Evolutionary conservation across 441 rosid genomes (phyloP).

Genomic region (Raphanus hybrid): DNA sequence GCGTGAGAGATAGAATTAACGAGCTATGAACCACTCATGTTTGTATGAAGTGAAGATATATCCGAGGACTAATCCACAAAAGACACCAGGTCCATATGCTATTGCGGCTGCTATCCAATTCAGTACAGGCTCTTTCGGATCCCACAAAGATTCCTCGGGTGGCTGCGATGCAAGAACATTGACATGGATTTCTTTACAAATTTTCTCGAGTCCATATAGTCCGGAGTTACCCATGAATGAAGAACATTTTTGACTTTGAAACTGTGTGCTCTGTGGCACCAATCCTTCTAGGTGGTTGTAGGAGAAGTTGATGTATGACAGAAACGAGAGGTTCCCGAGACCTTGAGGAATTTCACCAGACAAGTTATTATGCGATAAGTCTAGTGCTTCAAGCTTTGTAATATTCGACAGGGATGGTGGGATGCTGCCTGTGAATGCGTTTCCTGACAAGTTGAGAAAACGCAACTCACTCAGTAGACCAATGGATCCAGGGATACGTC

Average conservation of each 20-base stretch:
- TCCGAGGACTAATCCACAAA: conserved; percentile 14
- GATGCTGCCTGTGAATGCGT: conserved; percentile 3
- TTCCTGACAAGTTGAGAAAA: conserved; percentile 16
- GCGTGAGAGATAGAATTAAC: neutral
- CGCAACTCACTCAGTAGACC: neutral
- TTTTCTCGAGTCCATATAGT: neutral
- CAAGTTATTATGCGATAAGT: conserved; percentile 8
- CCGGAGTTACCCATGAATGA: neutral
- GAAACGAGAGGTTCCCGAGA: conserved; percentile 18
- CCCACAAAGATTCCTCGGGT: neutral
- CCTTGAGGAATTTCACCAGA: conserved; percentile 6
- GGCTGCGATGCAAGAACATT: neutral
- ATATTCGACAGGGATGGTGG: conserved; percentile 14
- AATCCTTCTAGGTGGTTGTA: neutral
- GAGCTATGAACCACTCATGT: conserved; percentile 8
- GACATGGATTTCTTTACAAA: neutral
- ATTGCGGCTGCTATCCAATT: neutral
- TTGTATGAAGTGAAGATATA: conserved; percentile 8
- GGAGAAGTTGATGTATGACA: conserved; percentile 17
- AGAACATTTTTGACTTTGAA: neutral
- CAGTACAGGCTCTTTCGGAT: neutral
- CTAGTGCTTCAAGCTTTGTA: conserved; percentile 12
- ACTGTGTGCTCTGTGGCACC: conserved; percentile 20
- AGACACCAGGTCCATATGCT: conserved; percentile 9
- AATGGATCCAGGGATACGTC: conserved; percentile 16